Evolutionary conservation across 192 early-diverging fungal species (phyloP).

Genomic region (Coemansia sp.): DNA sequence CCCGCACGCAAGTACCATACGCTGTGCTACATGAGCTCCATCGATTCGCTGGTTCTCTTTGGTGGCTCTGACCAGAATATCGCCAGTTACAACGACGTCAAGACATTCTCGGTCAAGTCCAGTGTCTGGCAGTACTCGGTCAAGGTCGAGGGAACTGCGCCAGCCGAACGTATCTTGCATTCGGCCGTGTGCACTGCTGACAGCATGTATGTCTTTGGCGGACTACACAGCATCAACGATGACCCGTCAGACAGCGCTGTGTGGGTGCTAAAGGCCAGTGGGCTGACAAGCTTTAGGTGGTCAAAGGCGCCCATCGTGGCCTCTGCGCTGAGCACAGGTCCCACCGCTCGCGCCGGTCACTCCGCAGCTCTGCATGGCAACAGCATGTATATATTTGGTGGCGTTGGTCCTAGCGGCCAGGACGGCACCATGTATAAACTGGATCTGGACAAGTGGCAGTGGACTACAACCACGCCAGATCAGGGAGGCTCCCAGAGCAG

Average conservation of each 20-base stretch:
- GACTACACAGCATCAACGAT: conserved; percentile 31
- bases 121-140: conserved; percentile 58
- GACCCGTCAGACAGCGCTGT: conserved; percentile 54
- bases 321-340: conserved; percentile 40
- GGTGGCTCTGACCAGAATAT: conserved; percentile 61
- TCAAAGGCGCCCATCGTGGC: conserved; percentile 46
- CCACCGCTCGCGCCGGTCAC: conserved; percentile 61
- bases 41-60: conserved; percentile 61
- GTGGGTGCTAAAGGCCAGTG: conserved; percentile 48
- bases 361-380: conserved; percentile 59
- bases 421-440: conserved; percentile 68
- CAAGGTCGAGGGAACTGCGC: conserved; percentile 49
- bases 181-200: conserved; percentile 65
- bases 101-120: conserved; percentile 51
- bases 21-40: conserved; percentile 56
- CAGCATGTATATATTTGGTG: conserved; percentile 70
- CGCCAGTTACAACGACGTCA: conserved; percentile 52
- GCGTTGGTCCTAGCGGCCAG: conserved; percentile 54
- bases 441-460: conserved; percentile 59
- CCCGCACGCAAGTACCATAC: conserved; percentile 56
- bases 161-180: conserved; percentile 60
- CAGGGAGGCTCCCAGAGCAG: conserved; percentile 10
- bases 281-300: conserved; percentile 23
- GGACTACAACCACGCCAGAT: conserved; percentile 54
- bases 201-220: conserved; percentile 73